Percentiles rank a stretch among this genome's conserved stretches.
phyloP scores from a whole-genome alignment of 345 rosid genomes.

The Citrus trifoliata region DNA sequence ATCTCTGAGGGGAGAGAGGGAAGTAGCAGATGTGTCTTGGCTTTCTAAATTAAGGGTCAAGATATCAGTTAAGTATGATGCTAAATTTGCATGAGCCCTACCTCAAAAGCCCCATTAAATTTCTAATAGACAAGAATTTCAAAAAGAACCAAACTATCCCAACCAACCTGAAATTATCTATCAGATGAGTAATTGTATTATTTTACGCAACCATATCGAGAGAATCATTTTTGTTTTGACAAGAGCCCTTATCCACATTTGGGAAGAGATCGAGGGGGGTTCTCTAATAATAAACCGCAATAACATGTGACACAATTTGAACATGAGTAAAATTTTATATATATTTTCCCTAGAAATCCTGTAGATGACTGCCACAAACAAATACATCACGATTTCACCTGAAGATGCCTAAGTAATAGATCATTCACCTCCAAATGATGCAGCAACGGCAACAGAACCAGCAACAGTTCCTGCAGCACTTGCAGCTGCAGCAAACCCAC shows the following conservation, averaged over 20 bases:
- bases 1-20: not conserved
- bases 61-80: not conserved
- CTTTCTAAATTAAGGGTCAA: not conserved
- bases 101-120: not conserved
- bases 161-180: not conserved
- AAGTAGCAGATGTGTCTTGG: not conserved
- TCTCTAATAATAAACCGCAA: not conserved
- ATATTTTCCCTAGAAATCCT: not conserved
- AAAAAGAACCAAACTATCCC: not conserved
- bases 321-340: not conserved
- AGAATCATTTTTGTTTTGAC: not conserved
- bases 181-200: not conserved
- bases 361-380: not conserved
- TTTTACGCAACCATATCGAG: not conserved
- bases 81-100: not conserved
- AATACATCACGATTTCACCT: not conserved
- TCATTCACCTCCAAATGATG: slow-evolving; percentile 93
- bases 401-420: slow-evolving; percentile 5
- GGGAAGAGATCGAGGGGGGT: not conserved
- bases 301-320: not conserved
- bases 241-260: not conserved
- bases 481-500: slow-evolving; percentile 98
- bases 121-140: not conserved
- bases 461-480: slow-evolving; percentile 94
- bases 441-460: slow-evolving; percentile 99